Evolutionary conservation across 2,329 filamentous ascomycete genomes (phyloP).

Genomic region (Cadophora gregata): DNA sequence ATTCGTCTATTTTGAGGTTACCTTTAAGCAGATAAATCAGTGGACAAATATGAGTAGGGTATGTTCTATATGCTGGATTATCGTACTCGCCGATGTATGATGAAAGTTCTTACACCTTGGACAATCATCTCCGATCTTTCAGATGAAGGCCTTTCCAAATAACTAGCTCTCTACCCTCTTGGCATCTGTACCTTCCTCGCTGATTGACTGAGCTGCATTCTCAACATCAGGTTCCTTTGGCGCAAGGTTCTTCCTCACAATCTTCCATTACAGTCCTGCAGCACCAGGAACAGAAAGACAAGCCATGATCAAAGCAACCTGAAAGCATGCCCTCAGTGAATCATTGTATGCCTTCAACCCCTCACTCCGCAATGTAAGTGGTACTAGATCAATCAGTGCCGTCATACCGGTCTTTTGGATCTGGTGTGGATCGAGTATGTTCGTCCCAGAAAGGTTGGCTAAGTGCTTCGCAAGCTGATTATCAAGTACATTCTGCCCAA

Average conservation of each 20-base stretch:
- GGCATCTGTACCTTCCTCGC: no score
- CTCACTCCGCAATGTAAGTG: conserved; percentile 46
- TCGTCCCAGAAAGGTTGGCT: conserved; percentile 17
- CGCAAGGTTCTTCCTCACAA: conserved; percentile 25
- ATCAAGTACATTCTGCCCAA: conserved; percentile 54
- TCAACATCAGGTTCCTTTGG: conserved; percentile 5
- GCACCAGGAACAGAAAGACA: conserved; percentile 61
- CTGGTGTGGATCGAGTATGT: background rate
- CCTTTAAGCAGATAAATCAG: no score
- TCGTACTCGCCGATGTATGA: no score
- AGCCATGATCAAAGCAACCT: conserved; percentile 61
- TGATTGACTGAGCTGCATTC: background rate
- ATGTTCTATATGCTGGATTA: no score
- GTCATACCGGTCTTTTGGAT: conserved; percentile 56
- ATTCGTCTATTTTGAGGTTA: no score
- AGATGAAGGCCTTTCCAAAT: no score
- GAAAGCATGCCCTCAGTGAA: conserved; percentile 63
- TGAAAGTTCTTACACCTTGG: no score
- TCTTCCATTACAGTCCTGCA: conserved; percentile 63
- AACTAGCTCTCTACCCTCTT: no score
- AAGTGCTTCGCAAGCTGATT: conserved; percentile 51
- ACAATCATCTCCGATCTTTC: no score
- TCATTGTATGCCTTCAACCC: conserved; percentile 56
- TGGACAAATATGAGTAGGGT: no score
- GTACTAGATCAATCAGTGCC: conserved; percentile 52